phyloP scores from a whole-genome alignment of 2,329 filamentous ascomycete species.

The Colletotrichum brevisporum region DNA sequence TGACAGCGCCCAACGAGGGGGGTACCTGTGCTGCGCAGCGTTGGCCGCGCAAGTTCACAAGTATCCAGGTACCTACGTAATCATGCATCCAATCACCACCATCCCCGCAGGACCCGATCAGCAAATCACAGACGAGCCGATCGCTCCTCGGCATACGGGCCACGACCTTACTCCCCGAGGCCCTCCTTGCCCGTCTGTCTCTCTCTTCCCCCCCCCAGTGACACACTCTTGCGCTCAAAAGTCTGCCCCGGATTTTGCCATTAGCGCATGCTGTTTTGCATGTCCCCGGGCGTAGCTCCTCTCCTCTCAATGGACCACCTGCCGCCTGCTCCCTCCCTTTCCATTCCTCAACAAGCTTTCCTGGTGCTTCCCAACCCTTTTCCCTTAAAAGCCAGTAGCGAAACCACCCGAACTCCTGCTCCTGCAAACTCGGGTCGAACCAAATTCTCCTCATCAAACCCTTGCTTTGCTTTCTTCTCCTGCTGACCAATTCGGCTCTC shows the following conservation, averaged over 20 bases:
- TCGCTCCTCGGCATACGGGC: constrained; percentile 17
- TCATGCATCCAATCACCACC: constrained; percentile 34
- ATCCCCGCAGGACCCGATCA: constrained; percentile 31
- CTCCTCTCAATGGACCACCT: constrained; percentile 27
- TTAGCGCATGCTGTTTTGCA: constrained; percentile 36
- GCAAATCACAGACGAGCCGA: constrained; percentile 39
- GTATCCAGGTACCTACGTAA: constrained; percentile 35
- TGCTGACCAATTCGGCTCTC: constrained; percentile 3
- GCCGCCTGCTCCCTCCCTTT: constrained; percentile 11
- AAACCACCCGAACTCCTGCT: constrained; percentile 38
- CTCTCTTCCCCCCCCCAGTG: neutral
- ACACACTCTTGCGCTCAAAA: constrained; percentile 4
- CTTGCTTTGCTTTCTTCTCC: constrained; percentile 14
- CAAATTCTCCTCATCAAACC: constrained; percentile 12
- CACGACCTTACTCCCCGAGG: neutral
- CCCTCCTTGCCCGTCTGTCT: too few relatives aligned
- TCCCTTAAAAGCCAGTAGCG: constrained; percentile 31
- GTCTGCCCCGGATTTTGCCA: constrained; percentile 40
- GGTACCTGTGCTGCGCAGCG: constrained; percentile 15
- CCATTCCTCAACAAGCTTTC: constrained; percentile 40
- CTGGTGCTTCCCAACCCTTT: constrained; percentile 36
- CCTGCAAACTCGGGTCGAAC: constrained; percentile 7
- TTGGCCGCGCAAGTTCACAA: constrained; percentile 9
- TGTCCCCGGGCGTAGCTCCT: constrained; percentile 20
- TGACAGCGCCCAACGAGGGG: constrained; percentile 6